A percentile compares a stretch with the other conserved stretches of the same genome.
These are phyloP conservation scores for Aulographum hederae DNA, from an alignment of 2,329 filamentous ascomycete genomes.

Conservation along the genomic window DNA sequence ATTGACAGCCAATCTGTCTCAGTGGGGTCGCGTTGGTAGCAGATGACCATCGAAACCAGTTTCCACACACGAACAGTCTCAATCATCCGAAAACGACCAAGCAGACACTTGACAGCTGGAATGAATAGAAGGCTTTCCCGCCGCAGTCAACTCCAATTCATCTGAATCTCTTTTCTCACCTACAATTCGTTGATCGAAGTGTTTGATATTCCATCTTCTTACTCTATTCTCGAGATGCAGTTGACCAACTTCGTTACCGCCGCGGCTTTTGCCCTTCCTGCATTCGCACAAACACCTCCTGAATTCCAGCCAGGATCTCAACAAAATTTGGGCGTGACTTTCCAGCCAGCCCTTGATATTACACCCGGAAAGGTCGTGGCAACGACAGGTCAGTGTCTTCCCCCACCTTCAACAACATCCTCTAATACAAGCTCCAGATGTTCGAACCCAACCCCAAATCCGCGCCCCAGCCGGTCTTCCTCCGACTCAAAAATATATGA, in stretches of 20 bases:
- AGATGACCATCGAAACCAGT: too few species aligned
- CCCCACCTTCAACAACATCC: too few species aligned
- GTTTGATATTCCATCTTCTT: not conserved
- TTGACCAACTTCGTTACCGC: not conserved
- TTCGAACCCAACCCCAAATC: not conserved
- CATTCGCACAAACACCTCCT: conserved; percentile 3
- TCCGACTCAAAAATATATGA: conserved; percentile 3
- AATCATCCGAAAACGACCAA: too few species aligned
- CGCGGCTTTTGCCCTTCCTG: not conserved
- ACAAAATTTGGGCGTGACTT: conserved; percentile 3
- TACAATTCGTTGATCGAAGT: too few species aligned
- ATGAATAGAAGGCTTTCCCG: too few species aligned
- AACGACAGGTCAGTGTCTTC: conserved; percentile 1
- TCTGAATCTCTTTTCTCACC: too few species aligned
- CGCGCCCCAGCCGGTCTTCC: conserved; percentile 2
- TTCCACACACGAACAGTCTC: too few species aligned
- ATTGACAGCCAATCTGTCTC: too few species aligned
- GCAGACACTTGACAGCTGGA: too few species aligned
- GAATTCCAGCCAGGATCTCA: conserved; percentile 4
- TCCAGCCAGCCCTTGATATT: conserved; percentile 1
- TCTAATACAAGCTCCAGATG: not conserved
- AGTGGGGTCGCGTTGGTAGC: too few species aligned
- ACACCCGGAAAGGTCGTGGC: conserved; percentile 1
- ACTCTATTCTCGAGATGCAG: not conserved
- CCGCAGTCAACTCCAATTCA: too few species aligned